Base-by-base conservation (phyloP, 176 grass and related monocot species). In the Ensete glaucum region DNA sequence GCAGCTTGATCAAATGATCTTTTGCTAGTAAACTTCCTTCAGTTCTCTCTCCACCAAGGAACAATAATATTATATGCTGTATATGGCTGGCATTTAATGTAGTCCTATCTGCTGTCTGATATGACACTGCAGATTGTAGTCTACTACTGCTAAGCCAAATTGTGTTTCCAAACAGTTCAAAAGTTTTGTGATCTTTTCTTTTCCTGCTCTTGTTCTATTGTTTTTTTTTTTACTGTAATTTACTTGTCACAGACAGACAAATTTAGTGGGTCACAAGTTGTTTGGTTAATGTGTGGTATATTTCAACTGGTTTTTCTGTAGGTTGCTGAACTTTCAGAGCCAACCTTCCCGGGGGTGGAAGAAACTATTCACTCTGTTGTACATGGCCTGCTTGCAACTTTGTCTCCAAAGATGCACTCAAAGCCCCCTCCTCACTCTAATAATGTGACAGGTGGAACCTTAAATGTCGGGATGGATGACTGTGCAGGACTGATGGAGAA, bases 301-400 rank as follows among this genome's bases (percentile, higher is more conserved):
- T 16, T 59, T 52, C 77, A 73, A 86, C 25, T 84, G 55, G 11
- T 65, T 86, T 34, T 24, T 88, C 57, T 89, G 54, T 53, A 98
- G 94, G 94, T 98, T 76, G 90, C 86, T 69, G 88, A 93, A 85
- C 87, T 98, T 72, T 98, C 94, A 54, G 94, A 98, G 75, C 87
- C 90, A 57, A 93, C 88, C 16, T 89, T 84, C 58, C 80, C 90
- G 0, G 86, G 86, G 43, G 88, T 93, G 77, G 82, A 93, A 85
- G 83, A 91, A 80, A 72, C 90, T 57, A 93, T 98, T 73, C 86
- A 98, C 74, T 93, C 94, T 53, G 88, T 98, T 15, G 94, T 82
- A 9, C 94, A 93, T 87, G 90, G 90, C 71, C 71, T 98, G 54
- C 88, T 93, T 75, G 90, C 90, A 29, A 93, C 88, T 74, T 88